Conservation (phyloP, 1,284 basidiomycete genomes). For the Microbotryum intermedium region DNA sequence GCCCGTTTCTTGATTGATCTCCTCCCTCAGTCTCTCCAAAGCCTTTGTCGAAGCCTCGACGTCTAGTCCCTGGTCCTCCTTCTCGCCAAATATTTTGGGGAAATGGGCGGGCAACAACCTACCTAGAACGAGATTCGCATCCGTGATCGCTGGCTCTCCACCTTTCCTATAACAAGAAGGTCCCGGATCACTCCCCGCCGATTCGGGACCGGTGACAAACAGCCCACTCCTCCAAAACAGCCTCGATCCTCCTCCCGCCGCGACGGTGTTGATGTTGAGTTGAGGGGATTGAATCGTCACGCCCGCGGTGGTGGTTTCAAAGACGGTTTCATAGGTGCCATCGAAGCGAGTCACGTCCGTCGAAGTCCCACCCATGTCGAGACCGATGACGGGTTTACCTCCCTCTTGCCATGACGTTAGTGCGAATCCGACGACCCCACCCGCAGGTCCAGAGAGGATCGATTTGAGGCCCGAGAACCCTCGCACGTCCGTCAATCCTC, state of each 20-base stretch:
- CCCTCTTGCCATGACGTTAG: constrained; percentile 64
- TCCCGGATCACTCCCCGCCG: constrained; percentile 66
- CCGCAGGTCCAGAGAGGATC: constrained; percentile 74
- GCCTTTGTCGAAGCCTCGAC: constrained; percentile 53
- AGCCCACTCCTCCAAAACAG: constrained; percentile 66
- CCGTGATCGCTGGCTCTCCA: constrained; percentile 73
- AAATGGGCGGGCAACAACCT: constrained; percentile 65
- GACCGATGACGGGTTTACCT: constrained; percentile 61
- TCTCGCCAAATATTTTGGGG: constrained; percentile 65
- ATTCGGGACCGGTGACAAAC: constrained; percentile 31
- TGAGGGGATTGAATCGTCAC: constrained; percentile 82
- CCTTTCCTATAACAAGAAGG: constrained; percentile 62
- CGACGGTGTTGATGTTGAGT: constrained; percentile 54
- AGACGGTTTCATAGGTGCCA: constrained; percentile 75
- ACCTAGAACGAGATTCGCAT: constrained; percentile 75
- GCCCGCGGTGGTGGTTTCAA: constrained; percentile 84
- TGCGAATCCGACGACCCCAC: constrained; percentile 80
- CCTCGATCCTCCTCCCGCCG: constrained; percentile 77
- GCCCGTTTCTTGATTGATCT: constrained; percentile 50
- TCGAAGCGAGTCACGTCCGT: constrained; percentile 84
- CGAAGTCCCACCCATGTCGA: constrained; percentile 63
- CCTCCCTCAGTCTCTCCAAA: constrained; percentile 57
- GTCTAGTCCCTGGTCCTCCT: constrained; percentile 73
- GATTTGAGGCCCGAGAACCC: constrained; percentile 83
- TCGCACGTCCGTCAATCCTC: constrained; percentile 72